Evolutionary conservation across 176 grass and related monocot species (phyloP), one percentile per base, ranked within the genome.

Genomic region (Elymus sibiricus): DNA sequence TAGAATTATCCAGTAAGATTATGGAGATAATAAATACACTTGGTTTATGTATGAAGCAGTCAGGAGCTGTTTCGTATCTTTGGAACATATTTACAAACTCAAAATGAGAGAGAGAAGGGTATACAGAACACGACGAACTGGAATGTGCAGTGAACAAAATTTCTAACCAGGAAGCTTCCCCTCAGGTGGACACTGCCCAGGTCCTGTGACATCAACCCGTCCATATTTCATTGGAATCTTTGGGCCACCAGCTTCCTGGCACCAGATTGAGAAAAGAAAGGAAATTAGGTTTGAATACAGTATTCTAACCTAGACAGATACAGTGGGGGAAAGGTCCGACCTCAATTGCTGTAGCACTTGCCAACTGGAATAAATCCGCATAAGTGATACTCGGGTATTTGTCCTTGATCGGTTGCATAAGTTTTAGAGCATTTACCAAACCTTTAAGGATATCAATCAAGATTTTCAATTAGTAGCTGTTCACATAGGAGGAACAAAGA

Each of bases 311-410:
- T 82, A 77, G 28, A 69, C 8, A 78, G 38, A 51, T 51, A 84
- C 17, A 58, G 3, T 86, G 10, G 37, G 78, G 29, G 1, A 66
- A 59, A 82, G 4, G 19, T 83, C 86, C 80, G 53, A 97, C 97
- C 92, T 97, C 97, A 88, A 99, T 99, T 84, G 94, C 92, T 78
- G 94, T 93, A 79, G 97, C 97, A 89, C 94, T 99, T 72, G 97
- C 97, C 80, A 99, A 80, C 67, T 97, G 97, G 82, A 99, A 97
- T 84, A 99, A 83, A 93, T 99, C 97, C 3, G 94, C 97, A 75
- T 86, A 91, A 64, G 89, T 93, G 63, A 99, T 92, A 77, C 51
- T 84, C 0, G 85, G 79, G 82, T 94, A 99, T 79, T 94, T 95
- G 76, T 92, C 91, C 82, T 95, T 98, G 35, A 98, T 94, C 6